These are phyloP conservation scores for Blastocystis sp. DNA, from an alignment of 352 stramenopile genomes.

Conservation along the genomic window DNA sequence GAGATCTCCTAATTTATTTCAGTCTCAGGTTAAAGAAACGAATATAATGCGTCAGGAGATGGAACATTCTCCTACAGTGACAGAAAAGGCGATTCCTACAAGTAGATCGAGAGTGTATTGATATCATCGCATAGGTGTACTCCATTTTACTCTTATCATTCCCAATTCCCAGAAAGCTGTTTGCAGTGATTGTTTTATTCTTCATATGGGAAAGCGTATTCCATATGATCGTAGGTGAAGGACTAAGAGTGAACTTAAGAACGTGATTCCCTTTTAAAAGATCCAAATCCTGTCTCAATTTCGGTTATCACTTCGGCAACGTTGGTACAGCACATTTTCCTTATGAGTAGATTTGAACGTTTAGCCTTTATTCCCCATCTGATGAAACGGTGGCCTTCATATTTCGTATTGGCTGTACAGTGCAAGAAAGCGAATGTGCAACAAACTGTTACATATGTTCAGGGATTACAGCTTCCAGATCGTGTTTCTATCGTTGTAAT, in stretches of 20 bases:
- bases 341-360: conserved; percentile 9
- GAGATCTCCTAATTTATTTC: too few relatives aligned
- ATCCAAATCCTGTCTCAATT: conserved; percentile 2
- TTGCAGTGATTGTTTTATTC: conserved; percentile 9
- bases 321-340: background rate
- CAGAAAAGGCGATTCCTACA: too few relatives aligned
- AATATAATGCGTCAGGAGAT: too few relatives aligned
- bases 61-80: too few relatives aligned
- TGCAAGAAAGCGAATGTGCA: background rate
- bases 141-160: conserved; percentile 3
- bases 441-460: background rate
- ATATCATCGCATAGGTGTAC: background rate
- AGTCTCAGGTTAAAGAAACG: too few relatives aligned
- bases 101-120: background rate
- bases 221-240: background rate
- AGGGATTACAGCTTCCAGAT: background rate
- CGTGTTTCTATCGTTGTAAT: conserved; percentile 24
- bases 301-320: conserved; percentile 1
- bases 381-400: background rate
- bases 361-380: conserved; percentile 12
- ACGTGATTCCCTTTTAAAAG: background rate
- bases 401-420: conserved; percentile 20
- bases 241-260: background rate
- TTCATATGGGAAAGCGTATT: background rate
- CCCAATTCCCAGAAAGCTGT: conserved; percentile 14